Base-by-base conservation (phyloP, 345 rosid genomes). In the Eucalyptus caleyi region DNA sequence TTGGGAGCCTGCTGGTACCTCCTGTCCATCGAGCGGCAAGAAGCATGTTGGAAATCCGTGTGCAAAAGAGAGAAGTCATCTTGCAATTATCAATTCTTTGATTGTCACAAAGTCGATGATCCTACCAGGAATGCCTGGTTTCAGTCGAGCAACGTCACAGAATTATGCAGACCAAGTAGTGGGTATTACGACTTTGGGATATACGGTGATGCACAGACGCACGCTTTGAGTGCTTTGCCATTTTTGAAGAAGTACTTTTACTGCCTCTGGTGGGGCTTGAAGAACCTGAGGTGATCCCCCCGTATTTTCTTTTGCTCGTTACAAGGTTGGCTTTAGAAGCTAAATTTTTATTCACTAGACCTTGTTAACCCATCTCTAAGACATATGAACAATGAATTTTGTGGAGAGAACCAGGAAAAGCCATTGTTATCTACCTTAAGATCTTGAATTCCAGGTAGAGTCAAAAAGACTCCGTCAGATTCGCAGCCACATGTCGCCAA, bases 241-340 rank as follows among this genome's bases (percentile, higher is more conserved):
- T 93, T 93, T 85, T 15, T 88, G 19, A 88, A 89, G 86, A 93
- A 93, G 92, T 93, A 93, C 87, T 90, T 91, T 72, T 93, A 91
- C 89, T 93, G 95, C 91, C 91, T 93, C 88, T 92, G 94, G 95
- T 93, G 95, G 95, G 95, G 95, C 86, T 89, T 93, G 32, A 92
- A 92, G 92, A 92, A 93, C 89, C 88, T 93, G 81, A 93, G 94
- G 95, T 92, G 16, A 86, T 86, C 37, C 42, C 40, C 87, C 40
- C 2, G 15, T 53, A 49, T n/a, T 86, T 53, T 30, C 56, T 50
- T 50, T 86, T 50, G 42, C 60, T 50, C 85, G 13, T 77, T 77
- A 40, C 47, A 77, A 40, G 47, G 7, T 11, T 44, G 85, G 85
- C 47, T 77, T 77, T 77, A 37, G 83, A 77, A 40, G 83, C 47